Base-by-base conservation (phyloP, 2,329 filamentous ascomycete species). In the Penicillium brevicompactum region DNA sequence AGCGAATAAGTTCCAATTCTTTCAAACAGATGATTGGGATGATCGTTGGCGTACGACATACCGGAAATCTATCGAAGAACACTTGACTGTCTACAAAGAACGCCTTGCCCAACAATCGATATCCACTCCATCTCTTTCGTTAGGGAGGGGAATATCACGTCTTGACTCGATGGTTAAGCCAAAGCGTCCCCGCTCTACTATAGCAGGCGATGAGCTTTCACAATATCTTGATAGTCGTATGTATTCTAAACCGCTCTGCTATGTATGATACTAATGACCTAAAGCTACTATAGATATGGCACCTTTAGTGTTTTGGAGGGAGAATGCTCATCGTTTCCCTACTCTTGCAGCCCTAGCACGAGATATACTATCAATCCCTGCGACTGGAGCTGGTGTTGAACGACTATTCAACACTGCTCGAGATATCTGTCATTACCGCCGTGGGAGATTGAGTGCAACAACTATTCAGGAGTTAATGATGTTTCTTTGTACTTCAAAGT, bases 1-100 rank as follows among this genome's bases (percentile, higher is more conserved):
- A 21, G 5, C 16, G 13, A 31, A 44, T 22, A 55, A 55, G 48
- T 43, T 55, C 13, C 4, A 46, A 22, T 55, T 47, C 43, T 55
- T 55, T 27, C 14, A 55, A 30, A 61, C 14, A 6, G 14, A 10
- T 16, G 14, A n/a, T 16, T 38, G 11, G 11, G 11, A 32, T 32
- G n/a, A n/a, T n/a, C n/a, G n/a, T n/a, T n/a, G n/a, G n/a, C n/a
- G n/a, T n/a, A n/a, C n/a, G n/a, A n/a, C n/a, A n/a, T n/a, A n/a
- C n/a, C n/a, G n/a, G n/a, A n/a, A n/a, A n/a, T n/a, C n/a, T n/a
- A n/a, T n/a, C n/a, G n/a, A n/a, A n/a, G n/a, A n/a, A n/a, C n/a
- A n/a, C n/a, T 8, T 32, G 11, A 16, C n/a, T 38, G 7, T 16
- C 11, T 38, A 30, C 13, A 10, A 18, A 16, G 27, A n/a, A n/a